These are phyloP conservation scores for Mucor saturninus DNA, from an alignment of 371 early-diverging fungal species.

Conservation along the genomic window DNA sequence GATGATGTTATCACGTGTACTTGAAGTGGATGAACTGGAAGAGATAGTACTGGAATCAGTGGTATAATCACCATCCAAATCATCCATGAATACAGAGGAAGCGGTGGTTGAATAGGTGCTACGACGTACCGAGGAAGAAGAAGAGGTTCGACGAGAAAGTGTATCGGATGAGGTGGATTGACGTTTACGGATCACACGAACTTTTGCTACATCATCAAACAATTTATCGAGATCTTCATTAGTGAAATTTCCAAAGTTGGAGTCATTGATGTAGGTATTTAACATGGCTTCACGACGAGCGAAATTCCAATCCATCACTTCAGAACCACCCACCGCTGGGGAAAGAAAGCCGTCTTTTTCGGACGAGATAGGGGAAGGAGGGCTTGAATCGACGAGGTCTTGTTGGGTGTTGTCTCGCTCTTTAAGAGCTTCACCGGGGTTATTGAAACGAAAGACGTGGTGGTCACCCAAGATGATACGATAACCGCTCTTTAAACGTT, in stretches of 20 bases:
- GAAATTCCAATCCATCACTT: slow-evolving; percentile 77
- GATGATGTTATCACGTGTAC: slow-evolving; percentile 1
- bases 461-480: slow-evolving; percentile 83
- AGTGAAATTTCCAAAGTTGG: slow-evolving; percentile 47
- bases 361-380: slow-evolving; percentile 60
- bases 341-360: slow-evolving; percentile 43
- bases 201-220: slow-evolving; percentile 59
- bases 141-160: slow-evolving; percentile 27
- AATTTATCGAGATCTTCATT: slow-evolving; percentile 59
- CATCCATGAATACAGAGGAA: slow-evolving; percentile 28
- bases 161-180: slow-evolving; percentile 32
- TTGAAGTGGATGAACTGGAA: slow-evolving; percentile 11
- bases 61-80: slow-evolving; percentile 21
- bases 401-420: slow-evolving; percentile 55
- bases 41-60: slow-evolving; percentile 20
- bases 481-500: slow-evolving; percentile 73
- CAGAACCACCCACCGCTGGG: slow-evolving; percentile 37
- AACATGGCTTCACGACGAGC: slow-evolving; percentile 71
- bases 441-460: slow-evolving; percentile 85
- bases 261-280: slow-evolving; percentile 48
- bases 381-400: slow-evolving; percentile 26
- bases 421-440: slow-evolving; percentile 82
- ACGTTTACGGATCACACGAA: slow-evolving; percentile 37
- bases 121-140: slow-evolving; percentile 27
- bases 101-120: slow-evolving; percentile 27